Evolutionary conservation across 148 eudicot genomes (phyloP), one percentile per base, ranked within the genome.

Genomic region (Salicornia ramosissima): DNA sequence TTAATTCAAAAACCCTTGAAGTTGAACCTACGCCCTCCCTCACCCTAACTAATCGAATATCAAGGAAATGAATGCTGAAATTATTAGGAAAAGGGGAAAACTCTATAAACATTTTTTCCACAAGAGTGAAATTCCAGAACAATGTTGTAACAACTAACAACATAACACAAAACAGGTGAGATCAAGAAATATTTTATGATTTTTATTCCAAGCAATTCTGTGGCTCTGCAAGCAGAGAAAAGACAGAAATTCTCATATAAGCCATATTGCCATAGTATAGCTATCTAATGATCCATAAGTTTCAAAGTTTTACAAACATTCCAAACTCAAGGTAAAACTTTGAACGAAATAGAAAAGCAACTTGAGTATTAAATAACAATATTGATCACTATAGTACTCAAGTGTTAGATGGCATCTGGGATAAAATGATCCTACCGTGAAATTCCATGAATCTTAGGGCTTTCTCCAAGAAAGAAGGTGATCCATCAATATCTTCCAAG

Each of bases 381-480:
- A 16, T 29, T 51, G 60, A 16, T 53, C 59, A 70, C 21, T 19
- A 3, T 39, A 33, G 46, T 31, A 25, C 31, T 55, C 55, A 40
- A 13, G 10, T 39, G 15, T 28, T 39, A 16, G 26, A 43, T 45
- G 42, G 25, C 53, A 28, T 39, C 51, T 34, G 59, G n/a, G 31
- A 70, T 60, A 68, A 12, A 30, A 71, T 71, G 70, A 60, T 52
- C 81, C 74, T 73, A 94, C 99, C 99, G 70, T 87, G 85, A 24
- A 76, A 77, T 77, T 94, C 99, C 26, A 88, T 77, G 79, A 83
- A 94, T 76, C 83, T 80, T 46, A 91, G 96, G 70, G 97, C 96
- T 80, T 94, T 94, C 78, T 94, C 99, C 77, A 94, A 56, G 74
- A 94, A 94, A 57, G 99, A 87, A 65, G 99, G 97, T 62, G 92